Conservation (phyloP, 192 early-diverging fungal genomes). For the Coemansia sp. region DNA sequence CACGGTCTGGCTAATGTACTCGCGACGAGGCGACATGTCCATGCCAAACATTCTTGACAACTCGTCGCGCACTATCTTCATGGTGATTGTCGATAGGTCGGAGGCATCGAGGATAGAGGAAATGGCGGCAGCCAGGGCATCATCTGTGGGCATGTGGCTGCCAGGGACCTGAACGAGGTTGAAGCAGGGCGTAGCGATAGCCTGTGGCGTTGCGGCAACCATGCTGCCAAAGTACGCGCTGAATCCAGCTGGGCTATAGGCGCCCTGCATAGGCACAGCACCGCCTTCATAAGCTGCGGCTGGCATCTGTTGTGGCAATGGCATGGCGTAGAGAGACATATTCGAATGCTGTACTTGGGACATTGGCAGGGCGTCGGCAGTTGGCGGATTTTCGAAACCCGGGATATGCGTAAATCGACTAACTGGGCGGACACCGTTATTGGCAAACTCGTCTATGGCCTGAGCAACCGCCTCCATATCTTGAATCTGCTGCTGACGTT, state of each 20-base stretch:
- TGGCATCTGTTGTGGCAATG: background rate
- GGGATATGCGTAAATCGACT: slow-evolving; percentile 34
- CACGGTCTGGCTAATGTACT: slow-evolving; percentile 80
- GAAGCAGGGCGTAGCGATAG: slow-evolving; percentile 24
- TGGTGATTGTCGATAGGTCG: slow-evolving; percentile 96
- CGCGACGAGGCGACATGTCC: slow-evolving; percentile 75
- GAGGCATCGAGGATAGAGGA: slow-evolving; percentile 81
- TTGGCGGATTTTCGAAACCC: background rate
- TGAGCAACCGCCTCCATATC: slow-evolving; percentile 33
- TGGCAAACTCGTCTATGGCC: slow-evolving; percentile 46
- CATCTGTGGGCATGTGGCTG: slow-evolving; percentile 38
- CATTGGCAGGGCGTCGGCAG: background rate
- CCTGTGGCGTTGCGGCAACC: slow-evolving; percentile 17
- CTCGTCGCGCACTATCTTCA: slow-evolving; percentile 95
- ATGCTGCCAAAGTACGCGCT: slow-evolving; percentile 33
- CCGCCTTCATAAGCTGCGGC: background rate
- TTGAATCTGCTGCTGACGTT: slow-evolving; percentile 39
- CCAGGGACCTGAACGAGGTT: slow-evolving; percentile 29
- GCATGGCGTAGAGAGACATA: background rate
- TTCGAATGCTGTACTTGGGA: background rate
- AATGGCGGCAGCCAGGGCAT: slow-evolving; percentile 63
- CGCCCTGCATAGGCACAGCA: slow-evolving; percentile 8
- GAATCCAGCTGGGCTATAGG: slow-evolving; percentile 27
- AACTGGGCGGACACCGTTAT: slow-evolving; percentile 26
- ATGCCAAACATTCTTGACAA: slow-evolving; percentile 68